Conservation (phyloP, 2,329 filamentous ascomycete genomes). For the Beauveria medogensis region DNA sequence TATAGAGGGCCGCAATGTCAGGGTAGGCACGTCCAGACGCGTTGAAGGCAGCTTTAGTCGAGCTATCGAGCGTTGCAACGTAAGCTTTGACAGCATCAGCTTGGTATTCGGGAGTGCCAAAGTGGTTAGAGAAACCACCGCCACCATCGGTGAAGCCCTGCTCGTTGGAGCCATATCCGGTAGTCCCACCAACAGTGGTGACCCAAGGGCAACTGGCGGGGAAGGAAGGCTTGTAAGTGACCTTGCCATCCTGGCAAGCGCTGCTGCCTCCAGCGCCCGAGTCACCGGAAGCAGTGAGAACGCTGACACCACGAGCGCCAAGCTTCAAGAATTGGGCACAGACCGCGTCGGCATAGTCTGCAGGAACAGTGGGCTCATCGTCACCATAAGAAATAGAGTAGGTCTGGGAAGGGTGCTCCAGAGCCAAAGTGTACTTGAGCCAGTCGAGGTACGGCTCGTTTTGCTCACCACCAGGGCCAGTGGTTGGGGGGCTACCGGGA, state of each 20-base stretch:
- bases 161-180: conserved; percentile 5
- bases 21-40: conserved; percentile 11
- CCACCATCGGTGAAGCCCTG: not conserved
- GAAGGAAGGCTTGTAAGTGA: conserved; percentile 1
- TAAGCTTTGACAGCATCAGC: conserved; percentile 1
- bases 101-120: conserved; percentile 5
- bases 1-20: conserved; percentile 5
- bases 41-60: not conserved
- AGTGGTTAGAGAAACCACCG: conserved; percentile 11
- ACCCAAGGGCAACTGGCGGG: conserved; percentile 11
- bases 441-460: conserved; percentile 12
- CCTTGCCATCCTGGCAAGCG: not conserved
- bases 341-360: conserved; percentile 7
- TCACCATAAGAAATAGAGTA: conserved; percentile 11
- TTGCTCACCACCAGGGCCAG: not conserved
- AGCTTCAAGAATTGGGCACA: conserved; percentile 11
- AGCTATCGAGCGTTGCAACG: not conserved
- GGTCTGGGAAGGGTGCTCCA: conserved; percentile 7
- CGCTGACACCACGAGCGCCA: conserved; percentile 6
- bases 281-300: conserved; percentile 8
- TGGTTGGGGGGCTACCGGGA: not conserved
- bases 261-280: conserved; percentile 1
- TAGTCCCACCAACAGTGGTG: conserved; percentile 7
- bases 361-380: conserved; percentile 2
- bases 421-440: conserved; percentile 8